phyloP scores from a whole-genome alignment of 768 basidiomycete genomes.

The Pleurotus sapidus region DNA sequence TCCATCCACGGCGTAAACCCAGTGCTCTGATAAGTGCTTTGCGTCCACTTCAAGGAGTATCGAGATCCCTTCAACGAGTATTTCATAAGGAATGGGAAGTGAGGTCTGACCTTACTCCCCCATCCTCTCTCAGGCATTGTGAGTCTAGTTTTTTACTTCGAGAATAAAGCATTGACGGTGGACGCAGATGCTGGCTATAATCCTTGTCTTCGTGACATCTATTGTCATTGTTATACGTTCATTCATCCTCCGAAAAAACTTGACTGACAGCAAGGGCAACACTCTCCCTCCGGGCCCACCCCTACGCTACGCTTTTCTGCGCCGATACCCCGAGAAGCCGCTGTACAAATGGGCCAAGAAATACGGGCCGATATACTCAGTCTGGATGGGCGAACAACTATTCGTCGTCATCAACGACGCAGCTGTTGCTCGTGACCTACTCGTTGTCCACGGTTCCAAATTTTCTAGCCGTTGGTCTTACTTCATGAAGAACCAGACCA shows the following conservation, averaged over 20 bases:
- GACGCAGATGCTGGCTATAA: too few relatives aligned
- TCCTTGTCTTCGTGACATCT: too few relatives aligned
- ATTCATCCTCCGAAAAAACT: slow-evolving; percentile 13
- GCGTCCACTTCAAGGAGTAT: too few relatives aligned
- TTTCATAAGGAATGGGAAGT: too few relatives aligned
- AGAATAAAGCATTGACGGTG: too few relatives aligned
- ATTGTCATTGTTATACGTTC: too few relatives aligned
- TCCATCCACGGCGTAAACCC: too few relatives aligned
- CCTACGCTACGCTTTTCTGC: slow-evolving; percentile 26
- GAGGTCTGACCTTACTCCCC: too few relatives aligned
- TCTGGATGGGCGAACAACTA: slow-evolving; percentile 36
- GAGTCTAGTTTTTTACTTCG: too few relatives aligned
- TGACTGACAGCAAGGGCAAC: slow-evolving; percentile 17
- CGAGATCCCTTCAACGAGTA: too few relatives aligned
- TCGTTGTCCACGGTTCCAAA: slow-evolving; percentile 31
- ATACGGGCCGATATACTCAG: slow-evolving; percentile 30
- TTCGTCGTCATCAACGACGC: slow-evolving; percentile 35
- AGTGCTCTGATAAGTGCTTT: too few relatives aligned
- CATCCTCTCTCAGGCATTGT: too few relatives aligned
- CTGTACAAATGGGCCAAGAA: slow-evolving; percentile 29
- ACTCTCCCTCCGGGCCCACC: slow-evolving; percentile 24
- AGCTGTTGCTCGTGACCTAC: slow-evolving; percentile 28
- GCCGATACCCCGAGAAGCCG: slow-evolving; percentile 29
- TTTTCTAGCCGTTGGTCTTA: slow-evolving; percentile 31
- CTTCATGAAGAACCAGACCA: slow-evolving; percentile 33